These are phyloP conservation scores for Hyaloperonospora arabidopsidis DNA, from an alignment of 352 stramenopile species.

Conservation along the genomic window DNA sequence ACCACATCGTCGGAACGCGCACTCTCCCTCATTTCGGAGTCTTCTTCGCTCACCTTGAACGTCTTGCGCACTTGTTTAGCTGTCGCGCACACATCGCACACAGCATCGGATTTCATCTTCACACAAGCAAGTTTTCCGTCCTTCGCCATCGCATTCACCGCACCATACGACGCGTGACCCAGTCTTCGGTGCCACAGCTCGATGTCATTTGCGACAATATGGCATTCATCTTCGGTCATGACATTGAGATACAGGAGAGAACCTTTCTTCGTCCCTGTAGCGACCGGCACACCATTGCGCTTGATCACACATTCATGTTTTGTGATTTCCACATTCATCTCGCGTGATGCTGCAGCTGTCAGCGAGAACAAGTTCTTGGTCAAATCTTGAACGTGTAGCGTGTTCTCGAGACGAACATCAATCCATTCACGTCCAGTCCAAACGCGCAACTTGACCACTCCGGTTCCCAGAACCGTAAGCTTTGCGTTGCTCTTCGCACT, in stretches of 20 bases:
- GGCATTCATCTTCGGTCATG: not conserved
- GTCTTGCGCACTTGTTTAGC: not conserved
- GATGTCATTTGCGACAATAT: not conserved
- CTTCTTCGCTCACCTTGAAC: not conserved
- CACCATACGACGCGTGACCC: not conserved
- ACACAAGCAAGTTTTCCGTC: not conserved
- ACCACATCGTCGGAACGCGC: not conserved
- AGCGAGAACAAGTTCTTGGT: constrained; percentile 1
- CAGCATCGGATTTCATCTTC: not conserved
- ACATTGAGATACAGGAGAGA: not conserved
- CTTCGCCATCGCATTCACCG: not conserved
- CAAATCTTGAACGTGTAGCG: not conserved
- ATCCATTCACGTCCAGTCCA: not conserved
- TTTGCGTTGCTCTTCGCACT: constrained; percentile 1
- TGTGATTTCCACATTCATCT: not conserved
- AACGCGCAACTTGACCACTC: not conserved
- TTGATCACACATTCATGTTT: not conserved
- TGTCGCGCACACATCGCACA: not conserved
- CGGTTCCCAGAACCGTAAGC: not conserved
- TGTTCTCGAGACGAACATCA: not conserved
- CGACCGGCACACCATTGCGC: not conserved
- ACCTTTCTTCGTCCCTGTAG: not conserved
- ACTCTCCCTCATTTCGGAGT: not conserved
- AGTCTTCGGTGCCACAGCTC: constrained; percentile 2
- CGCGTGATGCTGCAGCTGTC: not conserved